These are phyloP conservation scores for Geotrichum bryndzae DNA, from an alignment of 1,139 yeast species.

Conservation along the genomic window DNA sequence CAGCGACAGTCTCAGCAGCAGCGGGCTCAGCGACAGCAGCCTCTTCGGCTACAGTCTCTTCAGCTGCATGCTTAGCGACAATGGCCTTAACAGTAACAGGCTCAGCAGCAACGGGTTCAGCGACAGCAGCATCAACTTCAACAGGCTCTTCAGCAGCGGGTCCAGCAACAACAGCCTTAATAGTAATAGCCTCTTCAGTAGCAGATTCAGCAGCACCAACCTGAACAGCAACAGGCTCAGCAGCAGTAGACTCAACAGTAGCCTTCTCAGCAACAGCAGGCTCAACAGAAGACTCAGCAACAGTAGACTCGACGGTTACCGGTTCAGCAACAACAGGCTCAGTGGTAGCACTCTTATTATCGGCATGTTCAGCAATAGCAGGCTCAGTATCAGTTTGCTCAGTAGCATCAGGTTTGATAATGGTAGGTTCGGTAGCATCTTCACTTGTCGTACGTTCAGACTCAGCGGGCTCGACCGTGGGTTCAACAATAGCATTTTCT, in stretches of 20 bases:
- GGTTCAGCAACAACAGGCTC: background rate
- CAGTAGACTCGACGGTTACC: background rate
- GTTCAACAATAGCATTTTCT: background rate
- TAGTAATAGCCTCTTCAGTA: too few species aligned
- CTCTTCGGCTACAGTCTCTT: too few species aligned
- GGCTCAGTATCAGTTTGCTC: background rate
- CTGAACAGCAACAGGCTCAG: background rate
- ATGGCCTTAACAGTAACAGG: background rate
- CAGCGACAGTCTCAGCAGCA: too few species aligned
- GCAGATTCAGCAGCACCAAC: background rate
- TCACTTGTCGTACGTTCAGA: background rate
- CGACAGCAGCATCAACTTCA: background rate
- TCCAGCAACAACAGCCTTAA: background rate
- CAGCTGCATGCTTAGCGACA: too few species aligned
- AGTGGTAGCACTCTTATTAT: background rate
- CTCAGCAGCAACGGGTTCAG: background rate
- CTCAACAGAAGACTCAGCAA: background rate
- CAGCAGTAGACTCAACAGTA: background rate
- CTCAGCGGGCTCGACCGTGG: background rate
- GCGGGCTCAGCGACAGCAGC: too few species aligned
- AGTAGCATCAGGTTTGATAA: background rate
- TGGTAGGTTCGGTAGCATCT: background rate
- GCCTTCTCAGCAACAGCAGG: background rate
- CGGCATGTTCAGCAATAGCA: background rate
- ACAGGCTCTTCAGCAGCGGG: background rate